Evolutionary conservation across 2,329 filamentous ascomycete species (phyloP).

Genomic region (Hymenoscyphus scutula): DNA sequence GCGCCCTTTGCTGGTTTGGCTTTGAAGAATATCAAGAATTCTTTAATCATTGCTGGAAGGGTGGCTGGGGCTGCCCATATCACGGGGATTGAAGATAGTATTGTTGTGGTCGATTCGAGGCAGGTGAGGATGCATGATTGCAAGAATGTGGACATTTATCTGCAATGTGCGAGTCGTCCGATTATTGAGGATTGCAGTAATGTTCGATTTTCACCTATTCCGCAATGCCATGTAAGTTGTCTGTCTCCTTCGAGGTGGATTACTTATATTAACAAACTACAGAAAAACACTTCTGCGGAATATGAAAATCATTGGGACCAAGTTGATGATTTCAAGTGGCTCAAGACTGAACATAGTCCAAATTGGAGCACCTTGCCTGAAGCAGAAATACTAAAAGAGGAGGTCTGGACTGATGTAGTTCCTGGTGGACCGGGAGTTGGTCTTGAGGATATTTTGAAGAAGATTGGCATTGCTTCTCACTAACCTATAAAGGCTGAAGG

Average conservation of each 20-base stretch:
- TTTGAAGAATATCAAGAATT: slow-evolving; percentile 67
- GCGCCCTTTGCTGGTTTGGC: slow-evolving; percentile 68
- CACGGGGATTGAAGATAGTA: slow-evolving; percentile 68
- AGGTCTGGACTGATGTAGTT: slow-evolving; percentile 68
- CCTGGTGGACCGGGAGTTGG: slow-evolving; percentile 60
- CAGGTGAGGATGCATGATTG: slow-evolving; percentile 94
- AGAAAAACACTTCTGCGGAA: slow-evolving; percentile 31
- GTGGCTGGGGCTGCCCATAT: slow-evolving; percentile 81
- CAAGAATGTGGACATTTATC: slow-evolving; percentile 75
- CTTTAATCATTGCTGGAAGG: slow-evolving; percentile 73
- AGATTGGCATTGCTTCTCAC: slow-evolving; percentile 40
- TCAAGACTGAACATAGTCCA: slow-evolving; percentile 80
- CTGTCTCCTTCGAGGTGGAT: not conserved
- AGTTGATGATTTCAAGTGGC: slow-evolving; percentile 97
- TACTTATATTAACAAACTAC: slow-evolving; percentile 14
- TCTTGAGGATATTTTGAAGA: slow-evolving; percentile 63
- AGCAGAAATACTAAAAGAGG: slow-evolving; percentile 55
- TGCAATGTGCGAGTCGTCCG: slow-evolving; percentile 77
- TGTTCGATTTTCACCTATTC: slow-evolving; percentile 77
- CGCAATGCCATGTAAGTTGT: slow-evolving; percentile 62
- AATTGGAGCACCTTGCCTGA: slow-evolving; percentile 76
- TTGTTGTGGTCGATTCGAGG: slow-evolving; percentile 76
- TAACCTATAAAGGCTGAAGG: not conserved
- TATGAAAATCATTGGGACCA: slow-evolving; percentile 74
- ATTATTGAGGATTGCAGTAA: slow-evolving; percentile 88